Evolutionary conservation across 352 stramenopile genomes (phyloP).

Genomic region (Globisporangium mamillatum): DNA sequence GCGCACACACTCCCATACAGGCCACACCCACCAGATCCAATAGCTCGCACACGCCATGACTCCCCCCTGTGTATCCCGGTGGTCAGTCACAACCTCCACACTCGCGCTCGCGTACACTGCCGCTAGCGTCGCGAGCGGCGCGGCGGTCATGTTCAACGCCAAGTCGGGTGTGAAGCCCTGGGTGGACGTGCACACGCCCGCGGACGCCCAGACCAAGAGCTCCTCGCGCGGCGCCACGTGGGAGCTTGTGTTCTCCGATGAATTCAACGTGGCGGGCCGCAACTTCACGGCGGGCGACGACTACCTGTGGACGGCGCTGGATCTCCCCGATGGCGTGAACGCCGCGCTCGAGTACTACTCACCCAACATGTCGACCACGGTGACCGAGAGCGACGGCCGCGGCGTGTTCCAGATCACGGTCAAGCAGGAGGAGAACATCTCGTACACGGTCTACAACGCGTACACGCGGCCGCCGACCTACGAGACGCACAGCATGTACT

Average conservation of each 20-base stretch:
- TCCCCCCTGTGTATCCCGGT: not conserved
- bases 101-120: not conserved
- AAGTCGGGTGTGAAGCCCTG: conserved; percentile 21
- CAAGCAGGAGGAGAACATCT: conserved; percentile 41
- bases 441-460: conserved; percentile 60
- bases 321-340: conserved; percentile 54
- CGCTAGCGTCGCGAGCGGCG: not conserved
- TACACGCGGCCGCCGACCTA: conserved; percentile 49
- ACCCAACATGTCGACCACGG: conserved; percentile 47
- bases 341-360: conserved; percentile 56
- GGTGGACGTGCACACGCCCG: conserved; percentile 24
- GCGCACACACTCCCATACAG: not conserved
- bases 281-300: conserved; percentile 68
- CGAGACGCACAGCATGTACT: conserved; percentile 28
- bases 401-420: conserved; percentile 46
- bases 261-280: conserved; percentile 66
- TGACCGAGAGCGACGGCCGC: conserved; percentile 34
- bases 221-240: conserved; percentile 48
- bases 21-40: not conserved
- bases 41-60: not conserved
- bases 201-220: conserved; percentile 6
- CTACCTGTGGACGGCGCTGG: conserved; percentile 46
- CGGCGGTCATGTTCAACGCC: conserved; percentile 9
- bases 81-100: not conserved
- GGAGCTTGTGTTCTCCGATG: conserved; percentile 73